Conservation (phyloP, 2,329 filamentous ascomycete genomes). For the Xylariaceae sp. region DNA sequence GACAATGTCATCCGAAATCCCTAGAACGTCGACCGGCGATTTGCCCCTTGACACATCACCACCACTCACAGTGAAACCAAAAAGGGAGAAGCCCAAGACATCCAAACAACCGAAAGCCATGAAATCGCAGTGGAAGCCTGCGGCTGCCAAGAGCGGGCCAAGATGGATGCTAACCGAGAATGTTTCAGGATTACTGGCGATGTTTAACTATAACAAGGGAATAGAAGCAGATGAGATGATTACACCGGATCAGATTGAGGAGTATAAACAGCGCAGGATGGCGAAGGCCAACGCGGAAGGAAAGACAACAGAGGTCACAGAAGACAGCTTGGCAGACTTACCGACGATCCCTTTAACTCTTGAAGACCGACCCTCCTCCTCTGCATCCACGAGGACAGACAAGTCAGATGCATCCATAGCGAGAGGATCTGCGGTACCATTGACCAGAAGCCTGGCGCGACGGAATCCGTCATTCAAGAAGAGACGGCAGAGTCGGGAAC, state of each 20-base stretch:
- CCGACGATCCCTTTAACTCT: constrained; percentile 47
- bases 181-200: constrained; percentile 50
- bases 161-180: constrained; percentile 53
- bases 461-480: constrained; percentile 26
- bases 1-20: background rate
- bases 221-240: constrained; percentile 57
- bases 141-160: constrained; percentile 32
- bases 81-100: constrained; percentile 36
- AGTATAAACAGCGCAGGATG: constrained; percentile 39
- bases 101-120: constrained; percentile 19
- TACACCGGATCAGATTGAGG: constrained; percentile 47
- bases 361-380: constrained; percentile 41
- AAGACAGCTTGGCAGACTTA: constrained; percentile 35
- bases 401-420: constrained; percentile 12
- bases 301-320: constrained; percentile 29
- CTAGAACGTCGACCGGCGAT: constrained; percentile 1
- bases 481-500: constrained; percentile 14
- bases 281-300: constrained; percentile 31
- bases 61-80: constrained; percentile 32
- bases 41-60: constrained; percentile 2
- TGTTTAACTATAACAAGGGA: constrained; percentile 40
- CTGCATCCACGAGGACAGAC: constrained; percentile 35
- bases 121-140: constrained; percentile 26
- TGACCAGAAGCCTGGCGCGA: constrained; percentile 23
- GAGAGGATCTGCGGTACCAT: constrained; percentile 15